Evolutionary conservation across 257 asterid genomes (phyloP).

Genomic region (Solanum neorickii): DNA sequence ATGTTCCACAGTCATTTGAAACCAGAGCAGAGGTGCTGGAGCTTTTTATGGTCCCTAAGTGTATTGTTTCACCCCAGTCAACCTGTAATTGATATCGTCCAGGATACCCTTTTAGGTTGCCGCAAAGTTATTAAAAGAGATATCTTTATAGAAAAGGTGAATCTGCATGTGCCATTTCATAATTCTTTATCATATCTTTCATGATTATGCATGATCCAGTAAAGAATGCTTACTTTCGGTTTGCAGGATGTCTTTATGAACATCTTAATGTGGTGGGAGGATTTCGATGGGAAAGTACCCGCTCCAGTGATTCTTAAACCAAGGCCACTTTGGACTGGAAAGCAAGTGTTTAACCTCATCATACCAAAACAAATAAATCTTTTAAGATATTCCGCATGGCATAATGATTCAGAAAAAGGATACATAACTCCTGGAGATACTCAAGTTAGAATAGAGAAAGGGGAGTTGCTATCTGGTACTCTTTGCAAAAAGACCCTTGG

Average conservation of each 20-base stretch:
- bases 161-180: neutral
- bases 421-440: conserved; percentile 96
- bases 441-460: conserved; percentile 88
- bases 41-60: conserved; percentile 97
- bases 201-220: neutral
- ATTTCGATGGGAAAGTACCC: conserved; percentile 97
- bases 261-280: conserved; percentile 99
- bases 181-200: neutral
- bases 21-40: conserved; percentile 97
- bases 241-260: conserved; percentile 96
- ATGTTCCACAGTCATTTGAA: conserved; percentile 98
- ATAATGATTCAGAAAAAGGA: conserved; percentile 75
- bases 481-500: conserved; percentile 96
- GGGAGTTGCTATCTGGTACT: conserved; percentile 91
- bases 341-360: conserved; percentile 88
- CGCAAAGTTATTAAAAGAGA: conserved; percentile 93
- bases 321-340: conserved; percentile 98
- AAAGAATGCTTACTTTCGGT: neutral
- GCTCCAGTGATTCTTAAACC: conserved; percentile 97
- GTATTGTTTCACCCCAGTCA: conserved; percentile 93
- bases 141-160: conserved; percentile 94
- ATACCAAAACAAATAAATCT: conserved; percentile 94
- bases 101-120: conserved; percentile 94
- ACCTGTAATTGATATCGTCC: conserved; percentile 99
- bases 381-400: conserved; percentile 87